phyloP scores from a whole-genome alignment of 192 early-diverging fungal genomes.

The Backusella tarrabulga region DNA sequence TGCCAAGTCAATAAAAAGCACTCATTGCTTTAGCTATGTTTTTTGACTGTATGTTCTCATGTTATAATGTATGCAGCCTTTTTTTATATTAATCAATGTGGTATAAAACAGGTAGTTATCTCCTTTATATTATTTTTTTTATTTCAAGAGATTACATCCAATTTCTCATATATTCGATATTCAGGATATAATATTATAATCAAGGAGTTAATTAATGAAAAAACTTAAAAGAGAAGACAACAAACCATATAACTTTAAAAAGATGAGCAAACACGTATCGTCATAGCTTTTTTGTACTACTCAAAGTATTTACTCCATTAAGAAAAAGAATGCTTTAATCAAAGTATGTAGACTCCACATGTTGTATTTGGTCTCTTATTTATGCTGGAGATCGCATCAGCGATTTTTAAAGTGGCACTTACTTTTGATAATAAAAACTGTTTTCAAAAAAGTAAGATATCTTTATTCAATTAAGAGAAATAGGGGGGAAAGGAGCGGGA shows the following conservation, averaged over 20 bases:
- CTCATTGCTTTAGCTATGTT: not conserved
- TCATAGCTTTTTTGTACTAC: not conserved
- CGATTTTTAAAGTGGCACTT: not conserved
- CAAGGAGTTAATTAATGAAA: slow-evolving; percentile 3
- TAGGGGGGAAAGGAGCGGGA: not conserved
- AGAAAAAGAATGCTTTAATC: not conserved
- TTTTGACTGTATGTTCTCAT: not conserved
- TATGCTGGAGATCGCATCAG: not conserved
- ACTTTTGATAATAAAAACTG: not conserved
- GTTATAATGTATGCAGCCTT: not conserved
- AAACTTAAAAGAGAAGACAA: not conserved
- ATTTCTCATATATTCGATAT: not conserved
- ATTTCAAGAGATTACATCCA: not conserved
- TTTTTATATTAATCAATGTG: not conserved
- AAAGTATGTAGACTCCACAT: not conserved
- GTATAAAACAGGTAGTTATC: not conserved
- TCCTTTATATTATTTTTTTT: not conserved
- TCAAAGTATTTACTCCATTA: not conserved
- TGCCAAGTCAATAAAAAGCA: not conserved
- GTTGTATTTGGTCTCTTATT: not conserved
- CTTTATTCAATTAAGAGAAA: not conserved
- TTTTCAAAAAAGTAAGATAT: not conserved
- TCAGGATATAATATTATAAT: not conserved
- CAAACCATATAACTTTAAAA: not conserved
- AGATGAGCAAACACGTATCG: not conserved